Evolutionary conservation across 257 asterid species (phyloP).

Genomic region (Gentiana macrophylla): DNA sequence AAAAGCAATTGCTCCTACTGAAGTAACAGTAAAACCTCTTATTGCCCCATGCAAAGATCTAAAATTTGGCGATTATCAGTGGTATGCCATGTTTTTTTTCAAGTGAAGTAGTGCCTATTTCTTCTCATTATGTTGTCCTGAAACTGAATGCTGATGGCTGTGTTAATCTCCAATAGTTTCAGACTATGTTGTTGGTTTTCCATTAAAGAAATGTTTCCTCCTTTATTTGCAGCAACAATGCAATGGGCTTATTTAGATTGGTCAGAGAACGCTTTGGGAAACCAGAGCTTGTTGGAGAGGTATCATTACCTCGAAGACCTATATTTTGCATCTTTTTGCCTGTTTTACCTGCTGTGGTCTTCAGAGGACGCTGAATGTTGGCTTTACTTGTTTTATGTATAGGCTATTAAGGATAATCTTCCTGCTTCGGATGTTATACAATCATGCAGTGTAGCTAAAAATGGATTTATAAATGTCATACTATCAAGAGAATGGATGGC

Average conservation of each 20-base stretch:
- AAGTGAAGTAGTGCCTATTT: too few relatives aligned
- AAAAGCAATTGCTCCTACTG: constrained; percentile 53
- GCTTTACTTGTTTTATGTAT: constrained; percentile 11
- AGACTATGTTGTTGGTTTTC: too few relatives aligned
- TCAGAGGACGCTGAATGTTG: too few relatives aligned
- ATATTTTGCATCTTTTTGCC: too few relatives aligned
- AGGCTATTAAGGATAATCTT: constrained; percentile 74
- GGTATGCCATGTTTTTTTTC: constrained; percentile 31
- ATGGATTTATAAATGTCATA: constrained; percentile 76
- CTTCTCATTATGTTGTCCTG: too few relatives aligned
- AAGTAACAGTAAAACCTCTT: constrained; percentile 39
- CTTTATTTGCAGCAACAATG: constrained; percentile 65
- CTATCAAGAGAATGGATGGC: constrained; percentile 79
- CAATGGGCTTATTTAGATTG: constrained; percentile 84
- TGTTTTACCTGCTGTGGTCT: too few relatives aligned
- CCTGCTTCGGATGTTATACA: constrained; percentile 67
- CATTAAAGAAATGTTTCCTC: constrained; percentile 5
- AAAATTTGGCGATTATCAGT: constrained; percentile 78
- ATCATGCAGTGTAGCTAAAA: constrained; percentile 65
- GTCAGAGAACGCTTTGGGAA: constrained; percentile 57
- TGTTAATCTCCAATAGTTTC: too few relatives aligned
- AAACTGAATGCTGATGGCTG: too few relatives aligned
- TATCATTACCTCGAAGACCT: constrained; percentile 8
- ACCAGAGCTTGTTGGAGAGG: constrained; percentile 87
- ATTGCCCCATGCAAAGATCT: constrained; percentile 66